Conservation (phyloP, 768 basidiomycete genomes). For the Pluteus cervinus region DNA sequence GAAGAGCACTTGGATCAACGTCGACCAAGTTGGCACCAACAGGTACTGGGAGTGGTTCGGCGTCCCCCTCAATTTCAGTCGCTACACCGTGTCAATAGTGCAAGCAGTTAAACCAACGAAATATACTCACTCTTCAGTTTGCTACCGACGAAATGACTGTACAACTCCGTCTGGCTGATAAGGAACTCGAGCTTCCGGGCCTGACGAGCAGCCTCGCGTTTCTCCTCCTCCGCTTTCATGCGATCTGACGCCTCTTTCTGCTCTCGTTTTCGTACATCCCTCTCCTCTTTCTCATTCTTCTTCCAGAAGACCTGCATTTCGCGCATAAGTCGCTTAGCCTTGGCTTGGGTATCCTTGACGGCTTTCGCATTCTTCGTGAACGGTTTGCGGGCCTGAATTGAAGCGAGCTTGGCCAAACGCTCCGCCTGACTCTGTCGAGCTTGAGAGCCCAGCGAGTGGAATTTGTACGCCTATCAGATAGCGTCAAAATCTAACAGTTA, state of each 20-base stretch:
- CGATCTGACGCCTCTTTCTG: constrained; percentile 92
- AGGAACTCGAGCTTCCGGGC: constrained; percentile 97
- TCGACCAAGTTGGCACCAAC: constrained; percentile 55
- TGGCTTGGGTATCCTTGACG: constrained; percentile 77
- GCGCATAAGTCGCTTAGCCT: constrained; percentile 84
- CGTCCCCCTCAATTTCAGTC: constrained; percentile 66
- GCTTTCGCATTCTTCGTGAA: constrained; percentile 70
- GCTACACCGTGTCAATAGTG: constrained; percentile 36
- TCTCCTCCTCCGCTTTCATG: constrained; percentile 86
- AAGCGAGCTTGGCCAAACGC: constrained; percentile 68
- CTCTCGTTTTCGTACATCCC: constrained; percentile 86
- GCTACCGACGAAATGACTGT: constrained; percentile 98
- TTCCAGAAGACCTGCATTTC: constrained; percentile 98
- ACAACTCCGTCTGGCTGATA: constrained; percentile 97
- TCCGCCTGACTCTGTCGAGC: constrained; percentile 65
- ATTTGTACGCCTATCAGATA: constrained; percentile 66
- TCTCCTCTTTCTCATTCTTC: constrained; percentile 95
- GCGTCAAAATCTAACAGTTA: not conserved
- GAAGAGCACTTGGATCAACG: constrained; percentile 44
- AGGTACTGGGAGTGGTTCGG: constrained; percentile 36
- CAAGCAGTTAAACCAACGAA: constrained; percentile 7
- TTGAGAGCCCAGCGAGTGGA: constrained; percentile 59
- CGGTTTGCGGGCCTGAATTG: constrained; percentile 74
- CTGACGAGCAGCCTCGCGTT: constrained; percentile 87
- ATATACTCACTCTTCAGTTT: constrained; percentile 77